Percentiles rank a stretch among this genome's conserved stretches.
phyloP scores from a whole-genome alignment of 129 eudicot species.

The Arctium minus region DNA sequence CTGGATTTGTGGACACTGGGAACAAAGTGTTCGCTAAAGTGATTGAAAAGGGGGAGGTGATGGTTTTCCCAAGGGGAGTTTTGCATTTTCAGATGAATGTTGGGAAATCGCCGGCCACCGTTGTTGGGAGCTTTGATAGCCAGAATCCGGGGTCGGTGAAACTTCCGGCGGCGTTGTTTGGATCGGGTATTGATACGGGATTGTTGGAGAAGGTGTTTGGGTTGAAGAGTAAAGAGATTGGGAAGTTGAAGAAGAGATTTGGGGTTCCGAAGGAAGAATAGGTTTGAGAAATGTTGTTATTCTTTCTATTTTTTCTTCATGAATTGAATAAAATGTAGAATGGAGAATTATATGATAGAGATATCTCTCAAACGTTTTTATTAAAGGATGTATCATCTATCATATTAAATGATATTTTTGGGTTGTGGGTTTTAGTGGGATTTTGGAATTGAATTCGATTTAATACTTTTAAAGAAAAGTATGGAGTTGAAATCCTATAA shows the following conservation, averaged over 20 bases:
- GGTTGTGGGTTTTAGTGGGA: no score
- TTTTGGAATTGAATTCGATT: no score
- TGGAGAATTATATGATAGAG: slow-evolving; percentile 4
- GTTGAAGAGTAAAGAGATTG: slow-evolving; percentile 51
- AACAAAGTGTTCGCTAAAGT: slow-evolving; percentile 68
- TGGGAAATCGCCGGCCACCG: slow-evolving; percentile 61
- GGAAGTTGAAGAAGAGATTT: slow-evolving; percentile 61
- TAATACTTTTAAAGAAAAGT: no score
- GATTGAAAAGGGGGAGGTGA: slow-evolving; percentile 75
- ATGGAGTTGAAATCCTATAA: no score
- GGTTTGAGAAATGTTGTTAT: slow-evolving; percentile 9
- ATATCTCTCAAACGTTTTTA: neutral
- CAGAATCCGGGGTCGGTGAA: slow-evolving; percentile 79
- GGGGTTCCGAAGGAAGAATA: slow-evolving; percentile 18
- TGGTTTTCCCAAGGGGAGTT: slow-evolving; percentile 73
- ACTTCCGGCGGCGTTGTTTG: slow-evolving; percentile 72
- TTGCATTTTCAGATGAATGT: slow-evolving; percentile 88
- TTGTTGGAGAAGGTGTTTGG: slow-evolving; percentile 78
- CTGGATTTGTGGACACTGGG: slow-evolving; percentile 68
- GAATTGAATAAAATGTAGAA: slow-evolving; percentile 11
- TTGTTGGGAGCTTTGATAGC: slow-evolving; percentile 75
- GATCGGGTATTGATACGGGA: slow-evolving; percentile 49
- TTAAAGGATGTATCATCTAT: no score
- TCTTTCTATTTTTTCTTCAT: slow-evolving; percentile 12
- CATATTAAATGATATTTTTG: no score